Conservation (phyloP, 2,329 filamentous ascomycete species). For the Raffaelea ambrosiae region DNA sequence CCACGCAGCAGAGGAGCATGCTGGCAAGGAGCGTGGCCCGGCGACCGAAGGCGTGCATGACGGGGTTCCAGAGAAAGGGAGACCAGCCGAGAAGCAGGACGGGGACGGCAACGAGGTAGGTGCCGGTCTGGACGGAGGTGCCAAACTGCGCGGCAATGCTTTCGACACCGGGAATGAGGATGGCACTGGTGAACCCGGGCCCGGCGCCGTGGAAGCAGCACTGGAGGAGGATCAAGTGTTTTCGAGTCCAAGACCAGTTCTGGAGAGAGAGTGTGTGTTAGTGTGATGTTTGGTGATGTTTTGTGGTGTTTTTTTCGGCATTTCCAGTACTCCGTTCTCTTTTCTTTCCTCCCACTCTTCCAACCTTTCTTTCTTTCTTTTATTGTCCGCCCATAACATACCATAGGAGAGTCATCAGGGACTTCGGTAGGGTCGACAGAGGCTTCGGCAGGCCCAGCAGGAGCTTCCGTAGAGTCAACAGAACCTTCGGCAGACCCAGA, state of each 20-base stretch:
- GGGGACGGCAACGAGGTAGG: neutral
- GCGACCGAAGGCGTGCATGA: neutral
- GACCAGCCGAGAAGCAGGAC: neutral
- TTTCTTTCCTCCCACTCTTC: no score
- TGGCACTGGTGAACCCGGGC: neutral
- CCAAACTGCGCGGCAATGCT: neutral
- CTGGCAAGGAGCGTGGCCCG: neutral
- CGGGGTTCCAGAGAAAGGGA: slow-evolving; percentile 1
- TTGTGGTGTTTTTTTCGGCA: no score
- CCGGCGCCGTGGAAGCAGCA: neutral
- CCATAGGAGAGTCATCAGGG: no score
- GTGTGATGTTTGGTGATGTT: no score
- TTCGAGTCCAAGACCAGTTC: neutral
- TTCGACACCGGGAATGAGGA: neutral
- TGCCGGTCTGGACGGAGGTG: neutral
- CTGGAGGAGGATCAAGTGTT: neutral
- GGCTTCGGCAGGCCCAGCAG: no score
- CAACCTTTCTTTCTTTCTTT: no score
- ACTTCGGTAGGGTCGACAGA: no score
- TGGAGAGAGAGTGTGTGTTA: neutral
- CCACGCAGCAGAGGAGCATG: neutral
- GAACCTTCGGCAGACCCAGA: no score
- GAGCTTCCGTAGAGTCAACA: no score
- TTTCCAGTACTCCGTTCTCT: no score
- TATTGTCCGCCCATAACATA: no score